Percentiles rank a stretch among this genome's conserved stretches.
phyloP scores from a whole-genome alignment of 1,284 basidiomycete species.

The Rhodotorula mucilaginosa region DNA sequence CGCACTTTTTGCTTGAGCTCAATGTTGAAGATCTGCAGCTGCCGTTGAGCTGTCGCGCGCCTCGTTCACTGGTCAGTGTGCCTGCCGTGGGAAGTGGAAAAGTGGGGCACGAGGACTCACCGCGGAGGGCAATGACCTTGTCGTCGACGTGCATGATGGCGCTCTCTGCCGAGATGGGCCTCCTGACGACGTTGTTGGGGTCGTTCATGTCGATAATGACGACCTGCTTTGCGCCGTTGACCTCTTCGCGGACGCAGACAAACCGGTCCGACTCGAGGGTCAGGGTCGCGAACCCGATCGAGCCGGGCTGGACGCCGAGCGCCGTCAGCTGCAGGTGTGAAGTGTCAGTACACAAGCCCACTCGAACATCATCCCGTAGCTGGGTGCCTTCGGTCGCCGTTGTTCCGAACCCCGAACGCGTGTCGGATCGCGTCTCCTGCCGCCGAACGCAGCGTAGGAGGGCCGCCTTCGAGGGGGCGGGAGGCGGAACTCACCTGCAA shows the following conservation, averaged over 20 bases:
- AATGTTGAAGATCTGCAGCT: slow-evolving; percentile 97
- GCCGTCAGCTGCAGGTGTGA: slow-evolving; percentile 74
- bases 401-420: not conserved
- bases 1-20: slow-evolving; percentile 97
- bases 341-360: slow-evolving; percentile 18
- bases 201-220: slow-evolving; percentile 95
- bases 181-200: slow-evolving; percentile 90
- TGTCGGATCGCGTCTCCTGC: not conserved
- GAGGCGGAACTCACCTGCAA: slow-evolving; percentile 22
- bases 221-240: slow-evolving; percentile 67
- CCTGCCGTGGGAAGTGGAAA: accelerated
- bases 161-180: slow-evolving; percentile 96
- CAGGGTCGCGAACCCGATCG: slow-evolving; percentile 94
- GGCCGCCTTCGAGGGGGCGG: not conserved
- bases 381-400: not conserved
- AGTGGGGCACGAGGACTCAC: slow-evolving; percentile 52
- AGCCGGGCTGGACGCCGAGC: slow-evolving; percentile 90
- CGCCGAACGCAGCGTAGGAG: slow-evolving; percentile 4
- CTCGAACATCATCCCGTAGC: not conserved
- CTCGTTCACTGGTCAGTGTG: not conserved
- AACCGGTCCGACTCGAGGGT: slow-evolving; percentile 97
- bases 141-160: slow-evolving; percentile 98
- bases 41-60: slow-evolving; percentile 68
- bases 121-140: slow-evolving; percentile 95
- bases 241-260: slow-evolving; percentile 64